These are phyloP conservation scores for Phytophthora pinifolia DNA, from an alignment of 352 stramenopile species.

Conservation along the genomic window DNA sequence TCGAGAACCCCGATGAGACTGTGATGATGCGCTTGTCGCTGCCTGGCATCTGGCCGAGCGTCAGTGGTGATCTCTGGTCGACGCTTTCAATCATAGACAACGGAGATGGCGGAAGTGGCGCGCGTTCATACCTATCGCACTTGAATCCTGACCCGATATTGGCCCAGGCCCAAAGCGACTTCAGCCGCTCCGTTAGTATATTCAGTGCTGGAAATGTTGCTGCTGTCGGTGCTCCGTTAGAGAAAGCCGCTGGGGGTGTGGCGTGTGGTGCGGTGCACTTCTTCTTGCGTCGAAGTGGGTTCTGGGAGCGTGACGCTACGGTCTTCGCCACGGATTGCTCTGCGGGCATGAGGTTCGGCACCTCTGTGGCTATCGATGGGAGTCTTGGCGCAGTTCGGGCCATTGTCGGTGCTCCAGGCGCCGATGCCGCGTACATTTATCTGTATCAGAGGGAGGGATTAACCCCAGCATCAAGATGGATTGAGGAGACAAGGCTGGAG, in stretches of 20 bases:
- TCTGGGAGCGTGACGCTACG: conserved; percentile 70
- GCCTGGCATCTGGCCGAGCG: conserved; percentile 91
- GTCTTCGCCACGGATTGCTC: conserved; percentile 49
- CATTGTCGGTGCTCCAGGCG: conserved; percentile 71
- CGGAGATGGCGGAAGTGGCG: conserved; percentile 85
- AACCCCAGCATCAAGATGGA: conserved; percentile 39
- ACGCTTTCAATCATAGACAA: conserved; percentile 91
- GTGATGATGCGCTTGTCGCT: conserved; percentile 90
- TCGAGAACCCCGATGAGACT: conserved; percentile 91
- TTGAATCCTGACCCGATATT: conserved; percentile 37
- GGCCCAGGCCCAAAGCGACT: conserved; percentile 44
- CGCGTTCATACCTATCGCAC: conserved; percentile 61
- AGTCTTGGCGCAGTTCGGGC: conserved; percentile 54
- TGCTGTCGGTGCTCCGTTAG: conserved; percentile 60
- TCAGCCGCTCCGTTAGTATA: conserved; percentile 57
- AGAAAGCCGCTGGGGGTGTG: conserved; percentile 31
- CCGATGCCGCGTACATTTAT: conserved; percentile 57
- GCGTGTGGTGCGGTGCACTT: conserved; percentile 71
- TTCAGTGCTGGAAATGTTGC: conserved; percentile 66
- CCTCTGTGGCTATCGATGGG: conserved; percentile 71
- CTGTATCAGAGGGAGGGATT: conserved; percentile 20
- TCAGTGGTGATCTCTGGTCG: conserved; percentile 84
- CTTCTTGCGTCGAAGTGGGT: conserved; percentile 57
- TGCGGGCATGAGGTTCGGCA: conserved; percentile 55
- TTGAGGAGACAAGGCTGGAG: conserved; percentile 42